Evolutionary conservation across 2,329 filamentous ascomycete species (phyloP), one percentile per base, ranked within the genome.

Genomic region (Decorospora gaudefroyi): DNA sequence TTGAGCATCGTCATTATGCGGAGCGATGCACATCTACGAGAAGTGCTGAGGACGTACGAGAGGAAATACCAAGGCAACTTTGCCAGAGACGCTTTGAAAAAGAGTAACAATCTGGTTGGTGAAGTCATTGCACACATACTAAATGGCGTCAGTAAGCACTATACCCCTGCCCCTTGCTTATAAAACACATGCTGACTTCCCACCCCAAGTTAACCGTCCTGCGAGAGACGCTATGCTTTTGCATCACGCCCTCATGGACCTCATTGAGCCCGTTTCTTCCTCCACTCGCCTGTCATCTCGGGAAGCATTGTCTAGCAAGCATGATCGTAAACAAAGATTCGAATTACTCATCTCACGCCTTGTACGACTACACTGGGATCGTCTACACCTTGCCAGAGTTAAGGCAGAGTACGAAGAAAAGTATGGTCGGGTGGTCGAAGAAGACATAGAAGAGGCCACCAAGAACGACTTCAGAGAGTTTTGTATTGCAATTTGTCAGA

Each of bases 101-200:
- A 93, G 78, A 95, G 89, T 55, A 86, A 85, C 15, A 97, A 97
- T 67, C 77, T 99, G 13, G 91, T 97, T 46, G 93, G 93, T 53
- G 93, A 99, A 74, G 84, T 95, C 13, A 83, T 97, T 25, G 89
- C 90, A 0, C 93, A 97, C 71, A 89, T 97, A 59, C 85, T 99
- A 64, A 96, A 97, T 73, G 93, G 93, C 62, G 85, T 95, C 44
- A 95, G 43, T 46, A 42, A 37, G 43, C 37, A 3, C 12, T 30
- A 1, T 3, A 19, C 18, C 10, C 11, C 6, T 5, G 6, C 1
- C 0, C 16, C 17, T 18, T 2, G 1, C 3, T 9, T 10, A 19
- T 1, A 21, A 2, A 9, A 11, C 4, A n/a, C 1, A 11, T n/a
- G 10, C 35, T 30, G 17, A 38, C 5, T 6, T n/a, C 12, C 15